Base-by-base conservation (phyloP, 2,329 filamentous ascomycete species). In the Neonectria coccinea region DNA sequence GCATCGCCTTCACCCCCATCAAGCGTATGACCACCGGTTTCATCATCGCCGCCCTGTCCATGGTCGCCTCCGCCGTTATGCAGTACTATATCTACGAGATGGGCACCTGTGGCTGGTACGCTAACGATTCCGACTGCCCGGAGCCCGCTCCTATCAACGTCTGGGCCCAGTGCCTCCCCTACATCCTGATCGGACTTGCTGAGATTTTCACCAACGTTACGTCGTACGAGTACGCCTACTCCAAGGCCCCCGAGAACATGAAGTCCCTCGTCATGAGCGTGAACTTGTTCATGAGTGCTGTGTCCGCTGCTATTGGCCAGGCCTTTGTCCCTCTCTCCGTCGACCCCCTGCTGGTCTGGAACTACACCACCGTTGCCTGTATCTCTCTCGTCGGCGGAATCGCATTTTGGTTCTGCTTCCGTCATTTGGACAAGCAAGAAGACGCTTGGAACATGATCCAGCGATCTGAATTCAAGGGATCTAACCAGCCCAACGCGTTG, bases 201-300 rank as follows among this genome's bases (percentile, higher is more conserved):
- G 85, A 87, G 77, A 84, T 86, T 58, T 82, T 86, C 69, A 81
- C 84, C 67, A 85, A 85, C 72, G 83, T 86, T 63, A 85, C 85
- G 16, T 89, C 88, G 1, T 87, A 91, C 68, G 91, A 93, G 76
- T 93, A 92, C 68, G 92, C 92, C 36, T 94, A 89, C 81, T 90
- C 89, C 76, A 92, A 93, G 79, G 91, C 91, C 0, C 92, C 92
- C 27, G 88, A 86, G 73, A 93, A 93, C 81, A 94, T 94, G 92
- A 89, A 91, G 69, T 91, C 89, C 1, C 83, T 94, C n/a, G 90
- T 94, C 71, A 84, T 86, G 78, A 86, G 87, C 20, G 82, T 93
- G 72, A 89, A 89, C 74, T 83, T 93, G 42, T 89, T 91, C 81
- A 92, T 88, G 84, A 89, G 84, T 31, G 91, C 91, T 62, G 83